phyloP scores from a whole-genome alignment of 2,329 filamentous ascomycete genomes.

The Pseudogymnoascus sp. region DNA sequence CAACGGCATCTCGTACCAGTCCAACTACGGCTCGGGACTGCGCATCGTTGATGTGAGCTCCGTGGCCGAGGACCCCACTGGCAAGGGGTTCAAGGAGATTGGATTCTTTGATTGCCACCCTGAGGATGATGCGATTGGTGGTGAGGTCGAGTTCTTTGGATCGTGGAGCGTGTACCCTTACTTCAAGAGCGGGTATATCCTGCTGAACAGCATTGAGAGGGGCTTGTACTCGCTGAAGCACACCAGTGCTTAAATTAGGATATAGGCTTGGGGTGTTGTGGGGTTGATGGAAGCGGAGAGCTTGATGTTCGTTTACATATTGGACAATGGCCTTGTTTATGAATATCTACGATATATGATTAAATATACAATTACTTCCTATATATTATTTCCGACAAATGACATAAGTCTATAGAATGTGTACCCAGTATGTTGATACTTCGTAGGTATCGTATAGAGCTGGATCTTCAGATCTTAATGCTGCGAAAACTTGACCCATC shows the following conservation, averaged over 20 bases:
- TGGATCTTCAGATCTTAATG: too few relatives aligned
- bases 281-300: not conserved
- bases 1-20: slow-evolving; percentile 37
- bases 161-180: slow-evolving; percentile 35
- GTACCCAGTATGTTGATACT: too few relatives aligned
- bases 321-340: not conserved
- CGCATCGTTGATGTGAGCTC: slow-evolving; percentile 29
- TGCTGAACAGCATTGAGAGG: slow-evolving; percentile 34
- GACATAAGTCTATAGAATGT: too few relatives aligned
- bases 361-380: slow-evolving; percentile 1
- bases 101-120: slow-evolving; percentile 33
- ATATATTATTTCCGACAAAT: slow-evolving; percentile 4
- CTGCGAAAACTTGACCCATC: too few relatives aligned
- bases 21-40: slow-evolving; percentile 44
- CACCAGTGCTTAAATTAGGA: not conserved
- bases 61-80: slow-evolving; percentile 25
- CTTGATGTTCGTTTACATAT: slow-evolving; percentile 5
- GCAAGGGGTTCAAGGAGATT: slow-evolving; percentile 36
- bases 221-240: slow-evolving; percentile 33
- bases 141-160: slow-evolving; percentile 36
- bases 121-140: slow-evolving; percentile 26
- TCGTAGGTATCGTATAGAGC: too few relatives aligned
- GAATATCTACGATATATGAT: slow-evolving; percentile 3
- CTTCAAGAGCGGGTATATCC: slow-evolving; percentile 35
- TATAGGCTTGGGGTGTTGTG: not conserved